Evolutionary conservation across 2,329 filamentous ascomycete genomes (phyloP), one percentile per base, ranked within the genome.

Genomic region (Simplicillium aogashimaense): DNA sequence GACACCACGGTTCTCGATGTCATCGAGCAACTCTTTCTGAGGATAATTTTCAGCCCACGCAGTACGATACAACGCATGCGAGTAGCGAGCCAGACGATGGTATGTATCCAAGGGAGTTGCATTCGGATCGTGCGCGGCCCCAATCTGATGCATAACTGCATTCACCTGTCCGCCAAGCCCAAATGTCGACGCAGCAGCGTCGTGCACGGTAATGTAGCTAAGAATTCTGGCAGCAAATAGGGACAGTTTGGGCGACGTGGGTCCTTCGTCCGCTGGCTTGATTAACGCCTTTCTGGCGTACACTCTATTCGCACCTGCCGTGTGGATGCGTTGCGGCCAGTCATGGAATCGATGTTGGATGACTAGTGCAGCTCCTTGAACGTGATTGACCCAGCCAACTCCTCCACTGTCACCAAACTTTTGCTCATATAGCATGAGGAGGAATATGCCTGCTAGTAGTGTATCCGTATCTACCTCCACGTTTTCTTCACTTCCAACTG

Each of bases 341-440:
- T 45, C 45, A 39, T 43, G 43, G 38, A 48, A 53, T 11, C 51
- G 49, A 16, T 56, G 48, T 33, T 56, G 50, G 14, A 62, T 37
- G 15, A 62, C 47, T 16, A 56, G 46, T 3, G 57, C 50, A 4
- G 58, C 53, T 1, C 58, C 59, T 14, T 50, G 50, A 4, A 61
- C 49, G 37, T 63, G 59, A 15, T 58, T 56, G 2, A 50, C 40
- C 29, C 57, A 45, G 1, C 57, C 56, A 7, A 45, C 49, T 15
- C 57, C 57, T 10, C 43, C 46, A 1, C 51, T 49, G 13, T 63
- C 59, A n/a, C 59, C 59, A 29, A 55, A 60, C 29, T 59, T 59
- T 40, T 63, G 59, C 45, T 63, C 59, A 29, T 61, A 63, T 3
- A 58, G 34, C 2, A 63, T 50, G 57, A 63, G 61, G 9, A 63